phyloP scores from a whole-genome alignment of 148 eudicot species.

The Persicaria tinctoria region DNA sequence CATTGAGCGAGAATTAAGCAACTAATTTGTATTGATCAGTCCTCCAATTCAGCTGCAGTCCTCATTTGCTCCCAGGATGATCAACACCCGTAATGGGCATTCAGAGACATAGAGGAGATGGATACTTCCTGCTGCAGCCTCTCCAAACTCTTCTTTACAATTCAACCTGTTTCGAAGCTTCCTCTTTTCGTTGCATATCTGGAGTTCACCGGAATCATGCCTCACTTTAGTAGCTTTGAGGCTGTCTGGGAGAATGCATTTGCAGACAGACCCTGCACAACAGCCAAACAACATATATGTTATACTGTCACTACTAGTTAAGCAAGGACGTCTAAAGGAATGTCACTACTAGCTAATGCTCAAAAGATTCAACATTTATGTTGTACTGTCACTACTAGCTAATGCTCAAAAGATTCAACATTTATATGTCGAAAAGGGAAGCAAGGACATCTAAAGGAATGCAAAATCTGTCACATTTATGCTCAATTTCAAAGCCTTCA shows the following conservation, averaged over 20 bases:
- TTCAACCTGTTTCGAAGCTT: not conserved
- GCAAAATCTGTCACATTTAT: too few species aligned
- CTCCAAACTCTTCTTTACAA: not conserved
- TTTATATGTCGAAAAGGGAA: too few species aligned
- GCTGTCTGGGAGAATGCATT: constrained; percentile 1
- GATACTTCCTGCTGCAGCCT: not conserved
- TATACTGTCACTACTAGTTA: too few species aligned
- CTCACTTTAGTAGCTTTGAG: not conserved
- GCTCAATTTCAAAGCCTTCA: too few species aligned
- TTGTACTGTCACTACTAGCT: too few species aligned
- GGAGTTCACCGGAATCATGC: not conserved
- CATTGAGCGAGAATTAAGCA: too few species aligned
- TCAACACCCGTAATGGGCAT: not conserved
- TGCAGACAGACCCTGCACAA: not conserved
- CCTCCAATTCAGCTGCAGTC: not conserved
- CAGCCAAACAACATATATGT: too few species aligned
- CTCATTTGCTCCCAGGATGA: not conserved
- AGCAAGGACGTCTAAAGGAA: too few species aligned
- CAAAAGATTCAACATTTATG: too few species aligned
- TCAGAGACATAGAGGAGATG: not conserved
- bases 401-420: too few species aligned
- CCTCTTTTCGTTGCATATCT: not conserved
- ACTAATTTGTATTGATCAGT: not conserved
- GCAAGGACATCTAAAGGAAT: too few species aligned
- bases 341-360: too few species aligned